These are phyloP conservation scores for Dictyostelium discoideum DNA, from an alignment of 78 protist genomes.

Conservation along the genomic window dicty_2.7 NC_007091.3:1038501-1039000, in stretches of 20 bases:
- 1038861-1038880: too few species aligned
- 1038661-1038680: background rate
- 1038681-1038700: background rate
- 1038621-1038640: background rate
- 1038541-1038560: background rate
- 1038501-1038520: background rate
- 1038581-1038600: background rate
- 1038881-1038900: too few species aligned
- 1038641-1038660: background rate
- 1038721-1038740: background rate
- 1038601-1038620: slow-evolving; percentile 1
- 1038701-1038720: background rate
- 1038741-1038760: background rate
- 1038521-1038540: background rate
- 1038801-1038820: background rate
- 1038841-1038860: background rate
- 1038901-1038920: too few species aligned
- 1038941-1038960: too few species aligned
- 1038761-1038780: background rate
- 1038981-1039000: background rate
- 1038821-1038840: background rate
- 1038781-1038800: background rate
- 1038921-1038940: too few species aligned
- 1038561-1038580: background rate
- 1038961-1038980: too few species aligned